Conservation (phyloP, 2,329 filamentous ascomycete species). For the Clonostachys solani region DNA sequence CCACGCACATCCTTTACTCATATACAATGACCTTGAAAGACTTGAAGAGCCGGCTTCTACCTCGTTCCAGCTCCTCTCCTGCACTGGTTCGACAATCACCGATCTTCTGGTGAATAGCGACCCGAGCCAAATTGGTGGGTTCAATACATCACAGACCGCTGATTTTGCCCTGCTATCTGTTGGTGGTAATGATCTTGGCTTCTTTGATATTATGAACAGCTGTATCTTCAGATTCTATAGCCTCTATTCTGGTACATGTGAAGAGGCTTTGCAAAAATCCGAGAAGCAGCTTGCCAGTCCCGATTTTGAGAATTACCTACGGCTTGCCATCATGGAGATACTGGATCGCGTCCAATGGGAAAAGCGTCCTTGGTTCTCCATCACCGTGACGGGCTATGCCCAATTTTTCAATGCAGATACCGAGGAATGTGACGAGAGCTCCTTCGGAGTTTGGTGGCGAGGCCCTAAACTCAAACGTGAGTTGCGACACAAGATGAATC, state of each 20-base stretch:
- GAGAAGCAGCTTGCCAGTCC: slow-evolving; percentile 23
- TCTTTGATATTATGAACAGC: slow-evolving; percentile 44
- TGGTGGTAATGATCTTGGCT: slow-evolving; percentile 43
- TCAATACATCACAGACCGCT: slow-evolving; percentile 27
- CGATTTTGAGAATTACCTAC: slow-evolving; percentile 31
- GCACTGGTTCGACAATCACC: slow-evolving; percentile 36
- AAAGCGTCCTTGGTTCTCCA: slow-evolving; percentile 32
- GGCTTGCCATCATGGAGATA: slow-evolving; percentile 33
- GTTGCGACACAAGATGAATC: slow-evolving; percentile 34
- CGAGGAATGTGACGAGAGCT: slow-evolving; percentile 34
- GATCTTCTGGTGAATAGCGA: slow-evolving; percentile 29
- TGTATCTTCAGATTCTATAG: slow-evolving; percentile 46
- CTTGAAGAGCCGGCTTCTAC: slow-evolving; percentile 15
- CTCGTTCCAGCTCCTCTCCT: slow-evolving; percentile 39
- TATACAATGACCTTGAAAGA: slow-evolving; percentile 27
- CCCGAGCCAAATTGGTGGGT: slow-evolving; percentile 33
- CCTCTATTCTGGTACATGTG: slow-evolving; percentile 41
- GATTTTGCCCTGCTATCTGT: slow-evolving; percentile 42
- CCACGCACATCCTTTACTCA: slow-evolving; percentile 34
- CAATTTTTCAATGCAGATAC: slow-evolving; percentile 42
- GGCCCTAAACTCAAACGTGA: slow-evolving; percentile 32
- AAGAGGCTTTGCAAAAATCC: slow-evolving; percentile 27
- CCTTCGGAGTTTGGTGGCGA: slow-evolving; percentile 40
- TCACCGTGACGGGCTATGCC: slow-evolving; percentile 42
- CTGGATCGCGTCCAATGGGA: slow-evolving; percentile 38